phyloP scores from a whole-genome alignment of 768 basidiomycete genomes.

The Holtermanniella nyarrowii region DNA sequence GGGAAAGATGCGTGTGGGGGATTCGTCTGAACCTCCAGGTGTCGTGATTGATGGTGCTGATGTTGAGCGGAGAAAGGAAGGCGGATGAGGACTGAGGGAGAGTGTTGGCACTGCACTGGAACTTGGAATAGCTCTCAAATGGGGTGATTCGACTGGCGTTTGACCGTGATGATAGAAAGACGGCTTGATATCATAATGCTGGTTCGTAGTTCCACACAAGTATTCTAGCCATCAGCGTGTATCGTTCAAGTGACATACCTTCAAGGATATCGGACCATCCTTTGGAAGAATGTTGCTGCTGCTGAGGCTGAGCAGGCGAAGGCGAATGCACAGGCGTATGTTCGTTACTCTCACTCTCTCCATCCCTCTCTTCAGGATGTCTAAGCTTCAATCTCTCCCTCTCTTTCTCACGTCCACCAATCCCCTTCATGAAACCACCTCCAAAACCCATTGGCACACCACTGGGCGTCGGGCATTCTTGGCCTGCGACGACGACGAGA shows the following conservation, averaged over 20 bases:
- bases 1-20: background rate
- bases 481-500: slow-evolving; percentile 37
- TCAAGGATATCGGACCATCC: slow-evolving; percentile 16
- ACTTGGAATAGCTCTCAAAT: background rate
- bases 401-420: slow-evolving; percentile 29
- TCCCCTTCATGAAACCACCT: slow-evolving; percentile 38
- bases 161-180: background rate
- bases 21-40: background rate
- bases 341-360: slow-evolving; percentile 12
- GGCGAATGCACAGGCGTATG: background rate
- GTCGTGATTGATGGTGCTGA: background rate
- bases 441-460: slow-evolving; percentile 38
- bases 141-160: background rate
- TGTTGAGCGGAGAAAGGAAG: background rate
- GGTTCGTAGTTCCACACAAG: background rate
- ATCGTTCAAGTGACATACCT: slow-evolving; percentile 1
- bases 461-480: slow-evolving; percentile 38
- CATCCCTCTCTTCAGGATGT: slow-evolving; percentile 9
- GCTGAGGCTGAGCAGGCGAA: slow-evolving; percentile 1
- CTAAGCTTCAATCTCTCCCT: slow-evolving; percentile 22
- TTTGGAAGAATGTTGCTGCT: slow-evolving; percentile 10
- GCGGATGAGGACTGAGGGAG: background rate
- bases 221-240: background rate
- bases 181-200: background rate
- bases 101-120: background rate